These are phyloP conservation scores for Coemansia sp. DNA, from an alignment of 192 early-diverging fungal species.

Conservation along the genomic window DNA sequence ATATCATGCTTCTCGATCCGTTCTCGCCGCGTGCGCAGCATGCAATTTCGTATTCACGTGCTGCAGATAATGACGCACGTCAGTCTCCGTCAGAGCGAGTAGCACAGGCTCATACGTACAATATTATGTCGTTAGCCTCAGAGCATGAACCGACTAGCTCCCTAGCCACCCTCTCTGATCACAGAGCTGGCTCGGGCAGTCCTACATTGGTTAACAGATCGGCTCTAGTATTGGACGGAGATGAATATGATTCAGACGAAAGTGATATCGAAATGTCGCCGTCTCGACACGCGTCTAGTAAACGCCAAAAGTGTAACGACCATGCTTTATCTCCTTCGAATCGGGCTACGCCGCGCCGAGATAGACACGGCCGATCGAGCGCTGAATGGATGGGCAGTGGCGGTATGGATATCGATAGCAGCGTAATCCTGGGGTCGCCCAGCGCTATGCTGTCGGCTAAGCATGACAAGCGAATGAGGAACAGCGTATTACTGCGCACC, in stretches of 20 bases:
- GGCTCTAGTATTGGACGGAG: neutral
- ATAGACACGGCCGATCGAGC: neutral
- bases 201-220: neutral
- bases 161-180: neutral
- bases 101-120: constrained; percentile 21
- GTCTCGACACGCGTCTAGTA: constrained; percentile 30
- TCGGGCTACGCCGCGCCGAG: constrained; percentile 1
- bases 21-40: constrained; percentile 21
- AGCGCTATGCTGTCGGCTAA: constrained; percentile 43
- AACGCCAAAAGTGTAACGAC: constrained; percentile 26
- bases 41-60: neutral
- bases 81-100: constrained; percentile 32
- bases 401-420: constrained; percentile 29
- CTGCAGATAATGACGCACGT: neutral
- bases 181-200: neutral
- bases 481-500: constrained; percentile 5
- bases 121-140: constrained; percentile 10
- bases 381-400: neutral
- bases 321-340: neutral
- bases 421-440: constrained; percentile 25
- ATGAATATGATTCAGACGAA: constrained; percentile 11
- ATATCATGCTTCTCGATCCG: constrained; percentile 12
- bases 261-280: constrained; percentile 45
- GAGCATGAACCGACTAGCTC: neutral
- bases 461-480: constrained; percentile 26